Percentiles rank a stretch among this genome's conserved stretches.
These are phyloP conservation scores for Truncatella angustata DNA, from an alignment of 2,329 filamentous ascomycete genomes.

Conservation along the genomic window DNA sequence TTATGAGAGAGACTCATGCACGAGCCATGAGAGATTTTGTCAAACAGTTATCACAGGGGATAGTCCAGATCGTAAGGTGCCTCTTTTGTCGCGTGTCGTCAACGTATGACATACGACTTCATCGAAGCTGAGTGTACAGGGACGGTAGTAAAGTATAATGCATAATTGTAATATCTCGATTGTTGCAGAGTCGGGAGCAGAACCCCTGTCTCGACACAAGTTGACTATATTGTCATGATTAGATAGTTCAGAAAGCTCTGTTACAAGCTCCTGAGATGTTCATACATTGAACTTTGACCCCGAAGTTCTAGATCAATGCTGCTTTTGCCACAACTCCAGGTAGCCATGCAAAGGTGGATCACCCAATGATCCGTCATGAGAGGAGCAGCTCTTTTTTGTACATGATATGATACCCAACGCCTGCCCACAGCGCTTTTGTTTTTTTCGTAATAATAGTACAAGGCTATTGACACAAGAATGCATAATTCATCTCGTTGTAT, in stretches of 20 bases:
- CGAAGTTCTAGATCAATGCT: slow-evolving; percentile 8
- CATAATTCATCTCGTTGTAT: not conserved
- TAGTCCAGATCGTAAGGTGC: no score
- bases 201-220: not conserved
- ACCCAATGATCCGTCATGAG: slow-evolving; percentile 8
- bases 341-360: slow-evolving; percentile 6
- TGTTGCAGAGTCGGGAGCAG: no score
- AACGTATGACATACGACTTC: no score
- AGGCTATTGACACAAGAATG: slow-evolving; percentile 7
- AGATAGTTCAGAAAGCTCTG: slow-evolving; percentile 1
- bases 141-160: no score
- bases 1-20: no score
- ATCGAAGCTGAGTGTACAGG: no score
- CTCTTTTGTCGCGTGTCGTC: no score
- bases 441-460: slow-evolving; percentile 14
- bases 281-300: not conserved
- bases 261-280: not conserved
- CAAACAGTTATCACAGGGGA: no score
- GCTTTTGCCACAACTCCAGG: slow-evolving; percentile 7
- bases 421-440: slow-evolving; percentile 6
- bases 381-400: slow-evolving; percentile 10
- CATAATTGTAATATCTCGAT: no score
- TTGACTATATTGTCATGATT: slow-evolving; percentile 9
- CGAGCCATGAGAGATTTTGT: no score
- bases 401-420: slow-evolving; percentile 13